Percentiles rank a stretch among this genome's conserved stretches.
These are phyloP conservation scores for Melaleuca alternifolia DNA, from an alignment of 345 rosid species.

Conservation along the genomic window DNA sequence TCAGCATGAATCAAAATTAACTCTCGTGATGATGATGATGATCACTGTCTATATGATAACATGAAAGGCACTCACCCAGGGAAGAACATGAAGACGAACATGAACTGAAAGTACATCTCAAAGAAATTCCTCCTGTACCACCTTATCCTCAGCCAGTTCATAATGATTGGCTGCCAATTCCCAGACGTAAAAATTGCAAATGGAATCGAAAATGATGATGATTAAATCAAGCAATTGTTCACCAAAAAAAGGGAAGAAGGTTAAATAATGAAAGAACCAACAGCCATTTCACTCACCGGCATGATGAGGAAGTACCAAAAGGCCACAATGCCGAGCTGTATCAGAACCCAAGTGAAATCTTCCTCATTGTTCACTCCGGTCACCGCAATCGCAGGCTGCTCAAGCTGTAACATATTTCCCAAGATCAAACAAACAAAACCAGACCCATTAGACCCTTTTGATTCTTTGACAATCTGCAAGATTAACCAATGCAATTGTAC, in stretches of 20 bases:
- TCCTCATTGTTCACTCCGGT: constrained; percentile 67
- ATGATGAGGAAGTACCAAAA: constrained; percentile 61
- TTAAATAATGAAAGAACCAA: background rate
- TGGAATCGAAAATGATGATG: background rate
- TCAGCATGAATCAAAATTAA: background rate
- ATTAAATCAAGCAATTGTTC: background rate
- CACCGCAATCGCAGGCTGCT: constrained; percentile 66
- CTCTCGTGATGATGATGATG: background rate
- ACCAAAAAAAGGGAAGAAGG: too few species aligned
- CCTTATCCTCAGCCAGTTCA: constrained; percentile 85
- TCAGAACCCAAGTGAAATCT: constrained; percentile 30
- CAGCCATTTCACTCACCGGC: constrained; percentile 39
- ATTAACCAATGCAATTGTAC: background rate
- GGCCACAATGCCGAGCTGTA: constrained; percentile 44
- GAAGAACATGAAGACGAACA: constrained; percentile 84
- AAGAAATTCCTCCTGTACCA: constrained; percentile 76
- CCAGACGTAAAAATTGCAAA: background rate
- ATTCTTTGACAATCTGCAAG: background rate
- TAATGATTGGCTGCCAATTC: constrained; percentile 62
- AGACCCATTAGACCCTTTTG: background rate
- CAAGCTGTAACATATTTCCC: constrained; percentile 21
- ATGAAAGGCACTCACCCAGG: constrained; percentile 45
- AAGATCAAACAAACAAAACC: background rate
- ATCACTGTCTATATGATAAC: background rate
- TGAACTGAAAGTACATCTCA: constrained; percentile 87